These are phyloP conservation scores for Hyaloperonospora brassicae DNA, from an alignment of 352 stramenopile species.

Conservation along the genomic window DNA sequence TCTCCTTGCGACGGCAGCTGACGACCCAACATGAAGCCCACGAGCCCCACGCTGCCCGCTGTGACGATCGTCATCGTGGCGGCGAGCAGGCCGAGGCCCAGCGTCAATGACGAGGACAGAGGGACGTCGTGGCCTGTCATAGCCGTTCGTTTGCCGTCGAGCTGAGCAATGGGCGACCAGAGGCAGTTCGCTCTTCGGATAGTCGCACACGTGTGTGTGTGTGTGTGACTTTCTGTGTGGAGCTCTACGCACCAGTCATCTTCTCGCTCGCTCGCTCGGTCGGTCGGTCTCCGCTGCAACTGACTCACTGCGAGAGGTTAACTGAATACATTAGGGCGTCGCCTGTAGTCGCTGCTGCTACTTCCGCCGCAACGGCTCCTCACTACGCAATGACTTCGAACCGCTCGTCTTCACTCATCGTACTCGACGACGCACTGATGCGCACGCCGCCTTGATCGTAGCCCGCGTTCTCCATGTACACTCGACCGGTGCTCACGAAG, in stretches of 20 bases:
- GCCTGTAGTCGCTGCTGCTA: slow-evolving; percentile 9
- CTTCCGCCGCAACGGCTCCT: not conserved
- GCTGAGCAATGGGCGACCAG: too few relatives aligned
- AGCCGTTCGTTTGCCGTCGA: too few relatives aligned
- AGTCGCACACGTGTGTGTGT: too few relatives aligned
- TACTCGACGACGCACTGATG: slow-evolving; percentile 48
- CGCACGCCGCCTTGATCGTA: slow-evolving; percentile 47
- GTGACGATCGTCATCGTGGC: slow-evolving; percentile 70
- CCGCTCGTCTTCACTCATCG: slow-evolving; percentile 42
- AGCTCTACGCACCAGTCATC: too few relatives aligned
- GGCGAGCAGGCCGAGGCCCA: slow-evolving; percentile 57
- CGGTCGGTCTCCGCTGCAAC: too few relatives aligned
- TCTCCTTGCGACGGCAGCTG: slow-evolving; percentile 22
- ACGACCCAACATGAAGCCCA: slow-evolving; percentile 63
- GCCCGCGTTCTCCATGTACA: slow-evolving; percentile 65
- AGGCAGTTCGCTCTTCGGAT: too few relatives aligned
- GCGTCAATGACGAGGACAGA: slow-evolving; percentile 44
- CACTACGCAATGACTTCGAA: slow-evolving; percentile 55
- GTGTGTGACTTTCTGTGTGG: too few relatives aligned
- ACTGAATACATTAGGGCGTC: not conserved
- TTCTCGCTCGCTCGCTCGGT: too few relatives aligned
- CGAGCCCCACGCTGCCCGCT: slow-evolving; percentile 53
- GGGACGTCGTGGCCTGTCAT: slow-evolving; percentile 28
- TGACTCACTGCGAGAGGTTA: not conserved
- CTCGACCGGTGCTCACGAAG: slow-evolving; percentile 59